Conservation (phyloP, 306 rosid genomes). For the Purshia tridentata region DNA sequence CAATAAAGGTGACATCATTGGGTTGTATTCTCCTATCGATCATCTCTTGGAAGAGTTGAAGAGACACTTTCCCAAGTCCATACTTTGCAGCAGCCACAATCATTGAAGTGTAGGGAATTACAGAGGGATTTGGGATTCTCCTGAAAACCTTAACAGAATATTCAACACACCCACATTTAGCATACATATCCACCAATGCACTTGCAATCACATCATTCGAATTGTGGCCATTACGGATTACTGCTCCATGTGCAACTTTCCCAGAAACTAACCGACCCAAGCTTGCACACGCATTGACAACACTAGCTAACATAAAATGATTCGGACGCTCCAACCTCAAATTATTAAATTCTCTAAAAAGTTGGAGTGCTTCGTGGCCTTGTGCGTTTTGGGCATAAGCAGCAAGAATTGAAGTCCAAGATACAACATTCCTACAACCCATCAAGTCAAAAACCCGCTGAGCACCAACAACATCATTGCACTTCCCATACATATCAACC, state of each 20-base stretch:
- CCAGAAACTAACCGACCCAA: constrained; percentile 66
- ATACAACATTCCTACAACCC: constrained; percentile 58
- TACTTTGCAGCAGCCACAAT: constrained; percentile 81
- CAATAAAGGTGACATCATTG: constrained; percentile 71
- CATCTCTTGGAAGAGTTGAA: constrained; percentile 71
- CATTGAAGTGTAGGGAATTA: constrained; percentile 73
- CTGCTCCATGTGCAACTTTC: constrained; percentile 62
- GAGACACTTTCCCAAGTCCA: constrained; percentile 68
- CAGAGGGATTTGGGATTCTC: constrained; percentile 53
- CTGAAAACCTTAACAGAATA: constrained; percentile 61
- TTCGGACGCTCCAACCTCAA: constrained; percentile 43
- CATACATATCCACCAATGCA: constrained; percentile 89
- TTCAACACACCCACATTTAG: constrained; percentile 67
- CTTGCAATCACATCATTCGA: constrained; percentile 58
- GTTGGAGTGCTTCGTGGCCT: constrained; percentile 52
- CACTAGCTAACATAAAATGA: constrained; percentile 73
- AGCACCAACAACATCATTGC: constrained; percentile 58
- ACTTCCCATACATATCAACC: constrained; percentile 82
- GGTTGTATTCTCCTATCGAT: constrained; percentile 54
- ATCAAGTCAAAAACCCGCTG: constrained; percentile 55
- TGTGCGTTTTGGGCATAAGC: constrained; percentile 69
- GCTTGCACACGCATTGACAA: constrained; percentile 70
- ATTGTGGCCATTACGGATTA: constrained; percentile 51
- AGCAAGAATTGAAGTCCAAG: constrained; percentile 90
- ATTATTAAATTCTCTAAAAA: constrained; percentile 51